Base-by-base conservation (phyloP, 257 asterid species). In the Nicotiana sylvestris region DNA sequence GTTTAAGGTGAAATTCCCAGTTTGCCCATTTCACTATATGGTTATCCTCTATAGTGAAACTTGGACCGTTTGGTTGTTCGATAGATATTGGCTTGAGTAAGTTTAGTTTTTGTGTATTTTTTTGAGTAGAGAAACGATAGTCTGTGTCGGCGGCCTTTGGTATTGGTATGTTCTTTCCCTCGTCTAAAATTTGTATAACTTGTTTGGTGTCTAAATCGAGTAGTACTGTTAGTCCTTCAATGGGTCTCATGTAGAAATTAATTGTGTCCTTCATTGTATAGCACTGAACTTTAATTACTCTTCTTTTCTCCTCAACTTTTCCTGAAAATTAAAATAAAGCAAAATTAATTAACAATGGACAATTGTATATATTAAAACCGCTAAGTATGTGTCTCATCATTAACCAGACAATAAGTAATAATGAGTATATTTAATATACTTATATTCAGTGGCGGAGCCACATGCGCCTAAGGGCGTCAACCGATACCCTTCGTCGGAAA, bases 11-110 rank as follows among this genome's bases (percentile, higher is more conserved):
- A 84, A 96, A 96, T 83, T 94, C 98, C 98, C 99, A 95, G 33
- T 94, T 95, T 4, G 99, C 99, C 99, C 99, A 95, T 88, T 88
- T 92, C 30, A 95, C 97, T 66, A 85, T 64, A 84, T 94, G 97
- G 12, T 86, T 88, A 21, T 86, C 90, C 18, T 94, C 95, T 13
- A 95, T 84, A 0, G 93, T 93, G 46, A 88, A 95, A 88, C 97
- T 95, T 25, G 99, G 99, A 11, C 99, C 99, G n/a, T 89, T 87
- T 67, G 99, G 98, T 58, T 96, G 99, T 89, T 96, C 99, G 84
- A 94, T 90, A 30, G 99, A 96, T 58, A 96, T 96, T 15, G 99
- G 99, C 25, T 93, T 94, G 0, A 91, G 66, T 12, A 93, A 86
- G 68, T 88, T 82, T 10, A 81, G 17, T 18, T 86, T 93, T 82